phyloP scores from a whole-genome alignment of 306 rosid species.

The Spatholobus suberectus region DNA sequence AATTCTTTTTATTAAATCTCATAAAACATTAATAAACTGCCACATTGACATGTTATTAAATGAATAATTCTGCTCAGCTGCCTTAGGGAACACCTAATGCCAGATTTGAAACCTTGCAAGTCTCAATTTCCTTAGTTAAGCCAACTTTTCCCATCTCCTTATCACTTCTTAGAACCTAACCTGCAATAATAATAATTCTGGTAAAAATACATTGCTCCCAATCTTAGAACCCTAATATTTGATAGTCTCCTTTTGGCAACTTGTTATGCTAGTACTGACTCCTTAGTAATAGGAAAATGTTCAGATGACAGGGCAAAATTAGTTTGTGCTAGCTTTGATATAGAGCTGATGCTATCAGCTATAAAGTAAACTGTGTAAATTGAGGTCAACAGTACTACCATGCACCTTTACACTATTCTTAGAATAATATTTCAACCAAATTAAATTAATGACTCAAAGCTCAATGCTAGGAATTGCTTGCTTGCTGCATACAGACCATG shows the following conservation, averaged over 20 bases:
- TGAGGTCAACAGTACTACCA: not conserved
- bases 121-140: not conserved
- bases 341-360: not conserved
- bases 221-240: too few relatives aligned
- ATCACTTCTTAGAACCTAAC: not conserved
- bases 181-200: not conserved
- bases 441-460: not conserved
- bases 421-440: not conserved
- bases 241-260: too few relatives aligned
- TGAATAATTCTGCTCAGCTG: not conserved
- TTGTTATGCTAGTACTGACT: too few relatives aligned
- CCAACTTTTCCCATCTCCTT: not conserved
- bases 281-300: not conserved
- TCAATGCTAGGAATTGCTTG: not conserved
- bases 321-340: not conserved
- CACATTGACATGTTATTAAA: not conserved
- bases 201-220: not conserved
- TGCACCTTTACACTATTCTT: not conserved
- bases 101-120: not conserved
- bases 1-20: not conserved
- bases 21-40: not conserved
- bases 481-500: not conserved
- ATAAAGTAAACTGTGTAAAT: not conserved
- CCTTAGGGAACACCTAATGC: not conserved
- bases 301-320: not conserved